Evolutionary conservation across 1,139 yeast species (phyloP).

Genomic region (Meyerozyma smithsonii): DNA sequence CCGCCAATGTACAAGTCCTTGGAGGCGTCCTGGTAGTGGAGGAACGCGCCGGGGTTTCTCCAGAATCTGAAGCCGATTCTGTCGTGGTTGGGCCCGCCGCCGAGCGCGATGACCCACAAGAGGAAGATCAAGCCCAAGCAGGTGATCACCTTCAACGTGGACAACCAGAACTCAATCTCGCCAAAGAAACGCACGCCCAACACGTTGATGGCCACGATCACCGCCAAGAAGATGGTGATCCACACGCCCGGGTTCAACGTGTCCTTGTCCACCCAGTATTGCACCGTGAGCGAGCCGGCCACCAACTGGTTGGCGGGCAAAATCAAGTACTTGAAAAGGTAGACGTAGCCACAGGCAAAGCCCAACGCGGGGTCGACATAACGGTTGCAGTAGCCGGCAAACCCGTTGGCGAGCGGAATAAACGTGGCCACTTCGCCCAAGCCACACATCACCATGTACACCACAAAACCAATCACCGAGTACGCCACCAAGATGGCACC

Average conservation of each 20-base stretch:
- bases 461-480: constrained; percentile 56
- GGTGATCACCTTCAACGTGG: constrained; percentile 54
- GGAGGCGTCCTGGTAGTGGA: constrained; percentile 32
- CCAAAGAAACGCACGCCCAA: constrained; percentile 49
- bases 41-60: constrained; percentile 60
- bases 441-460: constrained; percentile 65
- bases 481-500: constrained; percentile 62
- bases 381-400: constrained; percentile 64
- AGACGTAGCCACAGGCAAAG: constrained; percentile 69
- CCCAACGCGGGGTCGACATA: constrained; percentile 70
- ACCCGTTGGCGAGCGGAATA: constrained; percentile 65
- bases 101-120: constrained; percentile 46
- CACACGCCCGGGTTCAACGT: constrained; percentile 53
- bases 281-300: constrained; percentile 58
- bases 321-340: constrained; percentile 58
- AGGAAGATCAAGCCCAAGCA: constrained; percentile 50
- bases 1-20: constrained; percentile 28
- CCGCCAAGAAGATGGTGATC: constrained; percentile 49
- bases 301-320: constrained; percentile 61
- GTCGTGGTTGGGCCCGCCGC: constrained; percentile 58
- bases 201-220: constrained; percentile 30
- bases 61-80: constrained; percentile 65
- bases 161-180: constrained; percentile 66
- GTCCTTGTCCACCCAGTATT: constrained; percentile 52
- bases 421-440: constrained; percentile 76